phyloP scores from a whole-genome alignment of 257 asterid genomes.

The Solanum piurae region DNA sequence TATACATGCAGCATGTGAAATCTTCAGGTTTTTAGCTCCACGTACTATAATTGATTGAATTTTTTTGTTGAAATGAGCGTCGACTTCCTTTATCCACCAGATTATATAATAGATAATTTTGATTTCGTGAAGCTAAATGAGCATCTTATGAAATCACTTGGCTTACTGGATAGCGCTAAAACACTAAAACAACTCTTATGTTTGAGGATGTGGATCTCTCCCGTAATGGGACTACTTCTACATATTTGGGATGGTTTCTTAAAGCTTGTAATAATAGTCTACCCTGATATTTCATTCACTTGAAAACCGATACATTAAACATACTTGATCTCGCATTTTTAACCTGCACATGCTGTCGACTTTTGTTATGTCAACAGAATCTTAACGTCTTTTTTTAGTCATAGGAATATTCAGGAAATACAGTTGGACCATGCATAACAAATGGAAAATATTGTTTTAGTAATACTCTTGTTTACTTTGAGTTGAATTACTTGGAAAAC shows the following conservation, averaged over 20 bases:
- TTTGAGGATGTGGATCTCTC: not conserved
- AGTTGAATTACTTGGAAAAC: constrained; percentile 15
- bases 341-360: not conserved
- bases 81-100: not conserved
- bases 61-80: not conserved
- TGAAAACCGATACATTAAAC: not conserved
- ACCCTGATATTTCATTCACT: not conserved
- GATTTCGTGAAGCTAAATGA: not conserved
- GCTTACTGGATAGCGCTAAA: not conserved
- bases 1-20: not conserved
- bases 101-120: not conserved
- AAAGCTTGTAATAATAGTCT: not conserved
- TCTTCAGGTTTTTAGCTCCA: not conserved
- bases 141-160: not conserved
- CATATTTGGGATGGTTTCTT: not conserved
- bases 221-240: not conserved
- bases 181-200: not conserved
- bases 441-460: not conserved
- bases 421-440: not conserved
- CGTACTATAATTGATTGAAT: not conserved
- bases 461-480: not conserved
- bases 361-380: not conserved
- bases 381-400: not conserved
- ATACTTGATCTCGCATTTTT: not conserved
- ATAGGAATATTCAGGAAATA: not conserved